Evolutionary conservation across 2,329 filamentous ascomycete genomes (phyloP), one percentile per base, ranked within the genome.

Genomic region (Camillea tinctor): DNA sequence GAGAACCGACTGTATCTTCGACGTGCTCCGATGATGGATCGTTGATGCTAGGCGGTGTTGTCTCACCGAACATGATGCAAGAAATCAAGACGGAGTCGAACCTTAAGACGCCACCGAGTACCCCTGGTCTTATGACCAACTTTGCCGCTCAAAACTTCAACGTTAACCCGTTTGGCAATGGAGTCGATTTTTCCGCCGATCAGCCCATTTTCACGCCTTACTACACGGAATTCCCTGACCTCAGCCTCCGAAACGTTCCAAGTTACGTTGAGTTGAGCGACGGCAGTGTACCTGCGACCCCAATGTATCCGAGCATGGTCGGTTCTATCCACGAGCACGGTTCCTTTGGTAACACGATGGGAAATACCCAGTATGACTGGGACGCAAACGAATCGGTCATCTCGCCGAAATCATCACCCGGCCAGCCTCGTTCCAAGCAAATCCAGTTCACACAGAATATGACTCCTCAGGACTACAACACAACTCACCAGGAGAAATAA

Each of bases 91-190:
- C 65, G 21, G 79, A 83, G 62, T 73, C 77, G 20, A 79, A 79
- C 19, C 72, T 84, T 54, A 81, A 81, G 66, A 84, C 83, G 5
- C 83, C 83, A 15, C 83, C 83, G 2, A 79, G 77, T 4, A 85
- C 83, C 1, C 83, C 83, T 0, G 81, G 81, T 17, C 67, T 83
- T 40, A 71, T 80, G 62, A 72, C 76, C 26, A 74, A 75, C 56
- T 72, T 79, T 50, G 76, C 76, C 55, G 73, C 74, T 54, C 68
- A 76, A n/a, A 76, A 78, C 59, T 76, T 77, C 9, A 68, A 73
- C 11, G 76, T 73, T 55, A 74, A 67, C 30, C 44, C 66, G 13
- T 70, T 67, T 54, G 56, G 58, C 17, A 51, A 64, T 4, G 63
- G 64, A 1, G 65, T 67, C 19, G 68, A 72, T 26, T 69, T 75